Evolutionary conservation across 345 rosid genomes (phyloP).

Genomic region (Camelina neglecta): DNA sequence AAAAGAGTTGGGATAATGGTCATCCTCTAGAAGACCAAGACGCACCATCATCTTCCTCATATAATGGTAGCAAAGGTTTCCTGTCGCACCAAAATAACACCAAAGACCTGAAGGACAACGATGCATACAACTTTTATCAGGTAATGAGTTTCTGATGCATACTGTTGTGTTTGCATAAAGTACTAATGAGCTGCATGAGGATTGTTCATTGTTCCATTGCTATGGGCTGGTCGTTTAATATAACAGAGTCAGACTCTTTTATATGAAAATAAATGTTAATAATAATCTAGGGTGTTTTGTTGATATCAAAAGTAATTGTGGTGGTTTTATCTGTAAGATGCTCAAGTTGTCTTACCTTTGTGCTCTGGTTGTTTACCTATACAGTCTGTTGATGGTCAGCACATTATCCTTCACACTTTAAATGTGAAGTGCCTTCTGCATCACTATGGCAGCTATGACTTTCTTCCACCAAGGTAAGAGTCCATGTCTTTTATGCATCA

Average conservation of each 20-base stretch:
- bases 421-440: constrained; percentile 89
- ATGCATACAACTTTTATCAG: constrained; percentile 83
- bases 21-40: constrained; percentile 50
- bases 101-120: constrained; percentile 58
- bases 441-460: constrained; percentile 82
- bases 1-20: constrained; percentile 48
- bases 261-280: constrained; percentile 10
- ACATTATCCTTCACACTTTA: constrained; percentile 79
- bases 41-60: constrained; percentile 47
- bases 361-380: constrained; percentile 39
- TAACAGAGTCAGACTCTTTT: background rate
- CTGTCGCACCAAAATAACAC: constrained; percentile 44
- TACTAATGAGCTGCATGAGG: constrained; percentile 18
- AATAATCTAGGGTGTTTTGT: background rate
- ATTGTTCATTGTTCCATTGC: background rate
- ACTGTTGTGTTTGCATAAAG: constrained; percentile 9
- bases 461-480: constrained; percentile 59
- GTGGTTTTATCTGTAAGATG: background rate
- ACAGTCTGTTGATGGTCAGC: constrained; percentile 95
- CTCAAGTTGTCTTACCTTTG: constrained; percentile 7
- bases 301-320: background rate
- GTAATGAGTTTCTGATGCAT: constrained; percentile 46
- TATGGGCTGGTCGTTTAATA: background rate
- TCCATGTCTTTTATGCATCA: constrained; percentile 1
- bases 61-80: constrained; percentile 50